Conservation (phyloP, 441 rosid species). For the Gossypium aridum region DNA sequence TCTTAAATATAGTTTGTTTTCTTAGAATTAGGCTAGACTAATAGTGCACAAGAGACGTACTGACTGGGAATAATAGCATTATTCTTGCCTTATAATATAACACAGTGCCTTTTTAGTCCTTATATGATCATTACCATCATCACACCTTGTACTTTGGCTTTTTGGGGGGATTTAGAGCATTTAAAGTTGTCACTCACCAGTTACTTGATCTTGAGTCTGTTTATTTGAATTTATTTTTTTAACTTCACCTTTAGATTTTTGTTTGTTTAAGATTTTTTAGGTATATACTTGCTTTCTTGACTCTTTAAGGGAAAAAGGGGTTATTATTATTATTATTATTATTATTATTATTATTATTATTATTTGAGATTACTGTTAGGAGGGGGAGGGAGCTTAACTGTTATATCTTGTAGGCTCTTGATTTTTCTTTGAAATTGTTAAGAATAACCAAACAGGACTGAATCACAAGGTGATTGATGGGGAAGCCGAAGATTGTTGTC, state of each 20-base stretch:
- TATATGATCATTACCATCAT: not conserved
- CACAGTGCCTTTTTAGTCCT: not conserved
- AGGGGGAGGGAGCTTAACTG: not conserved
- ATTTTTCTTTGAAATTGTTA: not conserved
- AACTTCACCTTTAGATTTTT: not conserved
- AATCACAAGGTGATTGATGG: not conserved
- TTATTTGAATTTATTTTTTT: not conserved
- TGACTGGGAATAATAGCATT: not conserved
- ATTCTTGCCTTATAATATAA: not conserved
- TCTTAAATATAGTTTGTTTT: not conserved
- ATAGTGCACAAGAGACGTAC: not conserved
- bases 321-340: too few species aligned
- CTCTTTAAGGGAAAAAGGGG: not conserved
- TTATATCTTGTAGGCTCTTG: not conserved
- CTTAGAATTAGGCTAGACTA: not conserved
- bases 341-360: too few species aligned
- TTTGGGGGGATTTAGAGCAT: not conserved
- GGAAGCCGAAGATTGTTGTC: not conserved
- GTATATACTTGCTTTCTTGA: not conserved
- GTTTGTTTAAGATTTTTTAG: not conserved
- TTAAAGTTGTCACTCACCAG: not conserved
- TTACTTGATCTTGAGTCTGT: not conserved
- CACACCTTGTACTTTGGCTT: not conserved
- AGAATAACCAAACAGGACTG: not conserved
- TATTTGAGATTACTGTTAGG: not conserved